Evolutionary conservation across 2,329 filamentous ascomycete species (phyloP).

Genomic region (Orbilia javanica): DNA sequence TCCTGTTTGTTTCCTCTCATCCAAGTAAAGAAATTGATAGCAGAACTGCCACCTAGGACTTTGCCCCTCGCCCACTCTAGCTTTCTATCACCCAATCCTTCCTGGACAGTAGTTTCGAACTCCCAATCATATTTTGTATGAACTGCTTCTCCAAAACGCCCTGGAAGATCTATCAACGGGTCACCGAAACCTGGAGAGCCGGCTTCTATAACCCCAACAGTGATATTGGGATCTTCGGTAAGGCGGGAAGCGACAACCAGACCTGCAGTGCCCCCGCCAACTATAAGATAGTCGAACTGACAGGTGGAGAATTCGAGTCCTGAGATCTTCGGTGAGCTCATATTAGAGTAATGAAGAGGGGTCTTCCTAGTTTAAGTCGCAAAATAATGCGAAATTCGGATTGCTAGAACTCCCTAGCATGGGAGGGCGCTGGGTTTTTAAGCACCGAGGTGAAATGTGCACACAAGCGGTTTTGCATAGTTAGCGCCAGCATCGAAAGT

Average conservation of each 20-base stretch:
- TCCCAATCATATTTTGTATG: constrained; percentile 56
- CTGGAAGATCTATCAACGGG: constrained; percentile 44
- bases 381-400: neutral
- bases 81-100: constrained; percentile 41
- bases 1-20: constrained; percentile 67
- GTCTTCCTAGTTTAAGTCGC: neutral
- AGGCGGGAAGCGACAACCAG: constrained; percentile 68
- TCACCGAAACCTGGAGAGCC: constrained; percentile 39
- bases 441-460: neutral
- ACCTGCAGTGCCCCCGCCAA: constrained; percentile 70
- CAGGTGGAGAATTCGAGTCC: constrained; percentile 28
- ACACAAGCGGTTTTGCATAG: neutral
- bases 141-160: constrained; percentile 40
- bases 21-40: constrained; percentile 64
- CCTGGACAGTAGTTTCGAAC: constrained; percentile 37
- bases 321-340: constrained; percentile 22
- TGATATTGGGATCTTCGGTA: constrained; percentile 58
- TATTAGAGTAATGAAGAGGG: neutral
- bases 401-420: neutral
- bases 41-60: constrained; percentile 63
- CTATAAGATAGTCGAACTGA: constrained; percentile 68
- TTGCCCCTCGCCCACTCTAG: constrained; percentile 56
- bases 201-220: constrained; percentile 49
- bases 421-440: neutral
- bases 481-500: neutral